A percentile compares a stretch with the other conserved stretches of the same genome.
phyloP scores from a whole-genome alignment of 306 rosid species.

The Castanea crenata region DNA sequence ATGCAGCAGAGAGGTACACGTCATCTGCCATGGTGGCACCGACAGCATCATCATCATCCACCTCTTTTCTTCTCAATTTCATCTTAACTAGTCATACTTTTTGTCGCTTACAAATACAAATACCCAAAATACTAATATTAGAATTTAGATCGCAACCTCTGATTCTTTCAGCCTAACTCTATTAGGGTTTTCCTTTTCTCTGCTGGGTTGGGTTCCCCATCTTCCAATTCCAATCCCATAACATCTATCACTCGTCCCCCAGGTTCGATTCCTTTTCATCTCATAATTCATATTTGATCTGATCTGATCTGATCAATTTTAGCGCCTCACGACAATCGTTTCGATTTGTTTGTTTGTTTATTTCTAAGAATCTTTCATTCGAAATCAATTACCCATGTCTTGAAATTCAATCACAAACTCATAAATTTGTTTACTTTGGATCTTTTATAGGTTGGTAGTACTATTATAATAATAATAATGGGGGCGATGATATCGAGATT shows the following conservation, averaged over 20 bases:
- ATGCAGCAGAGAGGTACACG: background rate
- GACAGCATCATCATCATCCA: background rate
- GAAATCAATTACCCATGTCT: background rate
- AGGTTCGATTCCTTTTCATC: slow-evolving; percentile 33
- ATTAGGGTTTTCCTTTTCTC: slow-evolving; percentile 2
- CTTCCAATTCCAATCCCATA: slow-evolving; percentile 13
- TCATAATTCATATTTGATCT: background rate
- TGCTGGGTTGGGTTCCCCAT: background rate
- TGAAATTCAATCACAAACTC: background rate
- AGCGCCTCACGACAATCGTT: background rate
- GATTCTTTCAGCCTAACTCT: background rate
- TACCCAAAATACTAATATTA: too few relatives aligned
- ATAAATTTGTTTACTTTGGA: too few relatives aligned
- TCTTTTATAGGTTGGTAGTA: slow-evolving; percentile 21
- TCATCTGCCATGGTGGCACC: slow-evolving; percentile 2
- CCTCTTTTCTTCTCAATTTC: background rate
- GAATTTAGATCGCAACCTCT: background rate
- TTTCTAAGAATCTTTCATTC: background rate
- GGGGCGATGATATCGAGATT: slow-evolving; percentile 77
- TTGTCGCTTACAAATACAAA: background rate
- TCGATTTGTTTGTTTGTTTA: background rate
- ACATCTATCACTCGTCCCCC: background rate
- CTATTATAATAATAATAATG: slow-evolving; percentile 31
- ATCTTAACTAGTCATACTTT: background rate
- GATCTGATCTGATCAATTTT: slow-evolving; percentile 24